phyloP scores from a whole-genome alignment of 441 rosid genomes.

The Gossypium davidsonii region DNA sequence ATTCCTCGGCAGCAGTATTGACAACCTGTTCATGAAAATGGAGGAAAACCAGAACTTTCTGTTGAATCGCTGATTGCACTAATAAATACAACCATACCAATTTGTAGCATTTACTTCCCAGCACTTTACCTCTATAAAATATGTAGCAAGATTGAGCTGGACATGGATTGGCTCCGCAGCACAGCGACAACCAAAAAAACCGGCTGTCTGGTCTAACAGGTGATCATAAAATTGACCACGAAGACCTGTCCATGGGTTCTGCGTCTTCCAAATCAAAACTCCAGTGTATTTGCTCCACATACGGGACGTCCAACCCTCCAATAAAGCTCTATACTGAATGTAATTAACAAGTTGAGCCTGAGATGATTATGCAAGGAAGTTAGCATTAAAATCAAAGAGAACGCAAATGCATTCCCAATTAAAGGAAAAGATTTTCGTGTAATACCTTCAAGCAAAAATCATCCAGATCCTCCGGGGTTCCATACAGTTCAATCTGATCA shows the following conservation, averaged over 20 bases:
- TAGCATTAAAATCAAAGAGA: conserved; percentile 3
- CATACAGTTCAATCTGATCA: conserved; percentile 75
- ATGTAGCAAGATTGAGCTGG: conserved; percentile 77
- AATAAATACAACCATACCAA: background rate
- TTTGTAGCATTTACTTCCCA: background rate
- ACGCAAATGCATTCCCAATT: conserved; percentile 5
- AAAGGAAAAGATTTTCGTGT: conserved; percentile 9
- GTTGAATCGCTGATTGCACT: background rate
- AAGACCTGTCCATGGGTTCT: conserved; percentile 98
- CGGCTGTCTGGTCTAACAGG: conserved; percentile 89
- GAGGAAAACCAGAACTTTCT: background rate
- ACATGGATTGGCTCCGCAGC: conserved; percentile 95
- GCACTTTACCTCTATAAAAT: conserved; percentile 60
- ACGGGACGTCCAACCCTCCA: conserved; percentile 87
- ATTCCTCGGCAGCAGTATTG: conserved; percentile 59
- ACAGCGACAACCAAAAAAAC: conserved; percentile 81
- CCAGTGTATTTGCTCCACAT: conserved; percentile 99
- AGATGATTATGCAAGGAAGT: conserved; percentile 12
- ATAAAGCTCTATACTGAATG: conserved; percentile 83
- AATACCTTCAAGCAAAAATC: conserved; percentile 94
- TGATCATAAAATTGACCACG: conserved; percentile 99
- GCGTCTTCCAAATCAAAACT: conserved; percentile 94
- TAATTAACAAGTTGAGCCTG: conserved; percentile 94
- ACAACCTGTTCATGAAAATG: conserved; percentile 44
- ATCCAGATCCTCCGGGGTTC: conserved; percentile 67